Percentiles rank a stretch among this genome's conserved stretches.
Evolutionary conservation across 352 stramenopile genomes (phyloP).

Genomic region (Lagenidium giganteum): DNA sequence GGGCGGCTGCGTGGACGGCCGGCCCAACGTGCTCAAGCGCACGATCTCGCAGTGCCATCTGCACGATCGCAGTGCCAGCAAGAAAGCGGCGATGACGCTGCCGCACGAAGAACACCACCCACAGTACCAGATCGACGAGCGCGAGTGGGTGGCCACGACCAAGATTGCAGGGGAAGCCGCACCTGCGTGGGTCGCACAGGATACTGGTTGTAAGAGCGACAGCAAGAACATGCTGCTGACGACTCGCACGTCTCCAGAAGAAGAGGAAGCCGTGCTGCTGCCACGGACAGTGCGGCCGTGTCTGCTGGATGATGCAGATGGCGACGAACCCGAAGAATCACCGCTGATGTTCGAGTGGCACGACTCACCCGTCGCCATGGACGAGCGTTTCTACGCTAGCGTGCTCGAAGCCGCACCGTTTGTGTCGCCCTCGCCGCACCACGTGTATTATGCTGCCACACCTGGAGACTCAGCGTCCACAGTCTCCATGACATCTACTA

Average conservation of each 20-base stretch:
- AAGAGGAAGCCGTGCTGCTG: constrained; percentile 39
- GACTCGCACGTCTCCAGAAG: constrained; percentile 12
- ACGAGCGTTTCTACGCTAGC: constrained; percentile 31
- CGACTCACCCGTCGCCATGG: constrained; percentile 17
- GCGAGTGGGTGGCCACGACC: constrained; percentile 1
- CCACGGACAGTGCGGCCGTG: constrained; percentile 16
- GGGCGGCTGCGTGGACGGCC: too few species aligned
- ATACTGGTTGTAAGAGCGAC: too few species aligned
- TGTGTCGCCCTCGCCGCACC: constrained; percentile 28
- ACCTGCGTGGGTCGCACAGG: too few species aligned
- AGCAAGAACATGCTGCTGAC: constrained; percentile 4
- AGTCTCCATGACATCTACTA: constrained; percentile 16
- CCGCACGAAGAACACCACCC: not conserved
- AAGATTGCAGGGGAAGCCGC: not conserved
- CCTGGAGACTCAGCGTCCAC: constrained; percentile 8
- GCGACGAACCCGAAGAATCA: constrained; percentile 31
- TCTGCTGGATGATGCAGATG: constrained; percentile 13
- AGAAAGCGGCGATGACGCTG: constrained; percentile 25
- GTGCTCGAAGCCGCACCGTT: constrained; percentile 23
- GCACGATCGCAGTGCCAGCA: constrained; percentile 31
- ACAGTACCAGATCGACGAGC: constrained; percentile 1
- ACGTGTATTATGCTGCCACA: constrained; percentile 22
- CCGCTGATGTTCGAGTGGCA: constrained; percentile 26
- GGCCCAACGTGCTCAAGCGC: constrained; percentile 41
- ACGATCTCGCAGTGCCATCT: constrained; percentile 68